Evolutionary conservation across 257 asterid species (phyloP).

Genomic region (Plectranthus barbatus): DNA sequence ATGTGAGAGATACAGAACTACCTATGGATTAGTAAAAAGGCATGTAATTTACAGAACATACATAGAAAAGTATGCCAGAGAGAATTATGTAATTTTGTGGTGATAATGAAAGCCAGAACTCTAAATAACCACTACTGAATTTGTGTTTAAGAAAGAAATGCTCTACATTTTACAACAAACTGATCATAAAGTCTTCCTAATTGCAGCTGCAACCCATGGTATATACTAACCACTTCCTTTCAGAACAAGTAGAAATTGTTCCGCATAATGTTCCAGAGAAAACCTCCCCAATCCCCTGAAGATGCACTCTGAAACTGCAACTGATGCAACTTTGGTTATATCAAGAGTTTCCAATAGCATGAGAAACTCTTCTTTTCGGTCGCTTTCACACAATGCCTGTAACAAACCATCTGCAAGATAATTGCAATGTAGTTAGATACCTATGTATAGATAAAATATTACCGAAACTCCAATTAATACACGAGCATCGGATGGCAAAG

Average conservation of each 20-base stretch:
- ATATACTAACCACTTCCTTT: slow-evolving; percentile 50
- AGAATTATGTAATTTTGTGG: neutral
- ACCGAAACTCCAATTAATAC: neutral
- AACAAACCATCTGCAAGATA: slow-evolving; percentile 56
- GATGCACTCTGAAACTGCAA: slow-evolving; percentile 29
- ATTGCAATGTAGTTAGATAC: slow-evolving; percentile 19
- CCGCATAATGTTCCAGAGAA: slow-evolving; percentile 44
- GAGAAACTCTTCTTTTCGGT: slow-evolving; percentile 42
- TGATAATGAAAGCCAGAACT: neutral
- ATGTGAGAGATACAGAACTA: neutral
- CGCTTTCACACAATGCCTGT: slow-evolving; percentile 62
- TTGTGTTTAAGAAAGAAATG: neutral
- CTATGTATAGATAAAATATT: neutral
- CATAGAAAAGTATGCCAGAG: neutral
- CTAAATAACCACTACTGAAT: neutral
- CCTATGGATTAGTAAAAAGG: neutral
- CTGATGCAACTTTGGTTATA: slow-evolving; percentile 50
- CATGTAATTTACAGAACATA: neutral
- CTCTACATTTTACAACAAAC: neutral
- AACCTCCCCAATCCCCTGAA: slow-evolving; percentile 72
- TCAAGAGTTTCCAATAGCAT: slow-evolving; percentile 52
- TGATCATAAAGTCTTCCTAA: neutral
- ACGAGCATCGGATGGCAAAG: slow-evolving; percentile 3
- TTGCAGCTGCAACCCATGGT: slow-evolving; percentile 1
- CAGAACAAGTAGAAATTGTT: slow-evolving; percentile 48